Base-by-base conservation (phyloP, 805 yeast species). In the Komagataella populi region DNA sequence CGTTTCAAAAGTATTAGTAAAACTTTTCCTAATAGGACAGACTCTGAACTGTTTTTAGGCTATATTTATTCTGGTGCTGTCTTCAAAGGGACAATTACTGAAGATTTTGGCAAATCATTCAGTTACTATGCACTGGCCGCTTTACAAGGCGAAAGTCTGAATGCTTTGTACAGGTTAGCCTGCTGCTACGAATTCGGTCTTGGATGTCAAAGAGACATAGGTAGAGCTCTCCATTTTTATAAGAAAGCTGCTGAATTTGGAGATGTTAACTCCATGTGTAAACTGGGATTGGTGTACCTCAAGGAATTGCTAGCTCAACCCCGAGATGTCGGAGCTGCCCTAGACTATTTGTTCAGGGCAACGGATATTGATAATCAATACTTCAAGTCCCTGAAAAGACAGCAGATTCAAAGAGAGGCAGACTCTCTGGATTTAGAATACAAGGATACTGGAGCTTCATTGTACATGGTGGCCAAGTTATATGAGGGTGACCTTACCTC, bases 131-230 rank as follows among this genome's bases (percentile, higher is more conserved):
- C 65, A 30, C 77, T 74, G 53, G 83, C 88, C 0, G 84, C 87
- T 5, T 53, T 54, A 6, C 68, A 69, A 48, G 71, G 71, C 46
- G 73, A 76, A 18, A 81, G 81, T 58, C 71, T 80, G 0, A 76
- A 76, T 51, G 83, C 86, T 7, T 73, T 81, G 53, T 85, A 82
- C 65, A 67, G 91, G 49, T 74, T 81, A 1, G 93, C 84, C 0
- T 84, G 84, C 36, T 79, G 87, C 59, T 73, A 74, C 58, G 93
- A 86, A 61, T 69, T 83, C 61, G 83, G 87, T 16, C 72, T 77
- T 53, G 84, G 84, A 1, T 67, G 75, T 23, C 57, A 66, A 51
- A 60, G 68, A 45, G 76, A 76, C 57, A 49, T 62, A 18, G 64
- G 67, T 16, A 70, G 71, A 53, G 81, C 88, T 7, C 64, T 80